A percentile compares a stretch with the other conserved stretches of the same genome.
phyloP scores from a whole-genome alignment of 345 rosid species.

The Corchorus olitorius region DNA sequence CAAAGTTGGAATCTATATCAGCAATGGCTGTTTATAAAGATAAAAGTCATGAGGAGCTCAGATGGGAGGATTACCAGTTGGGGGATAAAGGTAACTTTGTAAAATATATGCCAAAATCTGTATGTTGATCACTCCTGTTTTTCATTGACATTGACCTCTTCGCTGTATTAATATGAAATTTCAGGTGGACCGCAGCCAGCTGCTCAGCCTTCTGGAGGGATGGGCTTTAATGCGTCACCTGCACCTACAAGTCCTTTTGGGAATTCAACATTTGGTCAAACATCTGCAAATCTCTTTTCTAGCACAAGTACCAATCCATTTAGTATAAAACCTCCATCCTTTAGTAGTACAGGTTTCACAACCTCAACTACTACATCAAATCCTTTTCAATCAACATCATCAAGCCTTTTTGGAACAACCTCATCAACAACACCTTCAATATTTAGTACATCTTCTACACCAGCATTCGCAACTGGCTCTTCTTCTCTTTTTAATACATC shows the following conservation, averaged over 20 bases:
- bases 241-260: conserved; percentile 56
- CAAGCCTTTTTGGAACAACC: conserved; percentile 51
- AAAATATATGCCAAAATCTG: background rate
- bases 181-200: conserved; percentile 77
- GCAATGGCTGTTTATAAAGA: conserved; percentile 78
- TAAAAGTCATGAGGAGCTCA: conserved; percentile 86
- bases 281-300: conserved; percentile 59
- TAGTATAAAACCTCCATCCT: conserved; percentile 46
- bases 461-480: conserved; percentile 49
- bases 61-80: conserved; percentile 93
- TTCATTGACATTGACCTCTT: conserved; percentile 2
- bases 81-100: conserved; percentile 86
- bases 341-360: conserved; percentile 43
- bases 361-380: conserved; percentile 38
- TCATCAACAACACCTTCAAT: conserved; percentile 44
- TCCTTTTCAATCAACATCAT: conserved; percentile 39
- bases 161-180: conserved; percentile 14
- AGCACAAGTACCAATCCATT: conserved; percentile 52
- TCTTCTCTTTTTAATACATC: conserved; percentile 55
- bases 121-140: background rate
- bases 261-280: conserved; percentile 47
- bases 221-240: conserved; percentile 54
- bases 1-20: conserved; percentile 80
- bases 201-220: conserved; percentile 61
- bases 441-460: conserved; percentile 46